These are phyloP conservation scores for Eucalyptus urophylla DNA, from an alignment of 345 rosid species.

Conservation along the genomic window DNA sequence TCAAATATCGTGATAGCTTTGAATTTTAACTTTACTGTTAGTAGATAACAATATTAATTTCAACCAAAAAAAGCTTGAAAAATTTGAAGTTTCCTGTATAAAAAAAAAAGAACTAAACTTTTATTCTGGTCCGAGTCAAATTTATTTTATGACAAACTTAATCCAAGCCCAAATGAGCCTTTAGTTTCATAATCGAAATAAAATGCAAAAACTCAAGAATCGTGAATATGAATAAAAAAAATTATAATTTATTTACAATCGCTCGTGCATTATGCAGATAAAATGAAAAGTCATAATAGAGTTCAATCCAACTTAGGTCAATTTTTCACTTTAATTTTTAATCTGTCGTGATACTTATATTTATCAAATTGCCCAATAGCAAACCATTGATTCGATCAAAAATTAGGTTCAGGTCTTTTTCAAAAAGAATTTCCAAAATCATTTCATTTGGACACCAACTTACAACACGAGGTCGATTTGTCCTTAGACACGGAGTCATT, in stretches of 20 bases:
- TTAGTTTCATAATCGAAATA: not conserved
- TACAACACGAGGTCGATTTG: not conserved
- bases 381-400: not conserved
- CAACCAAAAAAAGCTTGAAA: too few relatives aligned
- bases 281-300: not conserved
- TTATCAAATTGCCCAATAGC: not conserved
- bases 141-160: not conserved
- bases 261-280: not conserved
- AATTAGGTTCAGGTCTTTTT: not conserved
- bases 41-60: not conserved
- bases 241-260: not conserved
- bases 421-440: not conserved
- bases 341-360: not conserved
- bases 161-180: not conserved
- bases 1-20: not conserved
- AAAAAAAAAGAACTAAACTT: not conserved
- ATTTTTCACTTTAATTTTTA: not conserved
- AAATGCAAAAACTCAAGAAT: not conserved
- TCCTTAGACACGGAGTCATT: not conserved
- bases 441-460: not conserved
- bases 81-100: accelerated
- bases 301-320: not conserved
- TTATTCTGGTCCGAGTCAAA: not conserved
- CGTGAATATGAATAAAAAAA: too few relatives aligned
- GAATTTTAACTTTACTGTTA: not conserved